These are phyloP conservation scores for Aureobasidium mangrovei DNA, from an alignment of 2,329 filamentous ascomycete species.

Conservation along the genomic window DNA sequence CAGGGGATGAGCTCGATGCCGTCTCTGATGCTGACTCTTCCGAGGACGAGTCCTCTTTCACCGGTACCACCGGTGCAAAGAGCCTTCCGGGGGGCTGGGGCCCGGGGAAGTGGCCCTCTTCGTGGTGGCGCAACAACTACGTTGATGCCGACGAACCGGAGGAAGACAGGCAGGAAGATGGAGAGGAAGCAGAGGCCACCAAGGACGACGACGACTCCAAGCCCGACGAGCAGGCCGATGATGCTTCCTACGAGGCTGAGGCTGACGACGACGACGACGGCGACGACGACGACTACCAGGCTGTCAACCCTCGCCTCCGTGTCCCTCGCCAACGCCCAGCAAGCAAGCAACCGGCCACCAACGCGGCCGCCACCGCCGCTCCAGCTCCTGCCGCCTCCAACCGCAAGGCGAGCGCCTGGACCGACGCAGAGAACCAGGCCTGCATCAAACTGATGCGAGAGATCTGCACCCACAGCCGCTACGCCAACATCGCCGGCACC, in stretches of 20 bases:
- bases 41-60: neutral
- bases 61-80: neutral
- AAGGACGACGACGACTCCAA: neutral
- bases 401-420: constrained; percentile 8
- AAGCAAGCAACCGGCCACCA: neutral
- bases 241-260: neutral
- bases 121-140: neutral
- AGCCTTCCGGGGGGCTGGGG: neutral
- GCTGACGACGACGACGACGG: constrained; percentile 4
- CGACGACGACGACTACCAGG: neutral
- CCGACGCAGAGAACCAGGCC: constrained; percentile 9
- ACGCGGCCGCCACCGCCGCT: neutral
- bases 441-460: constrained; percentile 10
- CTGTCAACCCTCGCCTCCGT: neutral
- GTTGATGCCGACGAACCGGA: neutral
- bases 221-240: neutral
- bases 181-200: neutral
- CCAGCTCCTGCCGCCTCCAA: constrained; percentile 2
- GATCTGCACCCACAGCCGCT: neutral
- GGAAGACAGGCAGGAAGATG: neutral
- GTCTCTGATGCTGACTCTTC: neutral
- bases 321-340: neutral
- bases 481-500: neutral
- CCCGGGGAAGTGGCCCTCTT: neutral
- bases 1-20: neutral